phyloP scores from a whole-genome alignment of 2,329 filamentous ascomycete species.

The Aspergillus aculeatinus region DNA sequence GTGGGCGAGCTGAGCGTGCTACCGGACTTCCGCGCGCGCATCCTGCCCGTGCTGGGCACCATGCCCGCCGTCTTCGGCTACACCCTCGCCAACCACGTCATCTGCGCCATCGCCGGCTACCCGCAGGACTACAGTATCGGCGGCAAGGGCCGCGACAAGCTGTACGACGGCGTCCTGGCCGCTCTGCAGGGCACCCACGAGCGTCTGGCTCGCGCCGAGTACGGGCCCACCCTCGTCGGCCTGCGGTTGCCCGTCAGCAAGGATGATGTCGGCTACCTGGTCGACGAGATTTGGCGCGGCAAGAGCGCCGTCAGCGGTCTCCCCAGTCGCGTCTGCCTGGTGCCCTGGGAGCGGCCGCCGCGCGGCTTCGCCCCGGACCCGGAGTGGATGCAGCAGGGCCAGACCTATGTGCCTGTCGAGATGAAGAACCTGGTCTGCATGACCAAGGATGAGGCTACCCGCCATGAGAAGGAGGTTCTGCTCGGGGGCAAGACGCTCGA shows the following conservation, averaged over 20 bases:
- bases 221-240: slow-evolving; percentile 60
- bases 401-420: slow-evolving; percentile 70
- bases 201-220: slow-evolving; percentile 61
- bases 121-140: slow-evolving; percentile 75
- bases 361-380: slow-evolving; percentile 61
- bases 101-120: slow-evolving; percentile 77
- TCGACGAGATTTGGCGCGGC: slow-evolving; percentile 85
- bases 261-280: slow-evolving; percentile 80
- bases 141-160: slow-evolving; percentile 80
- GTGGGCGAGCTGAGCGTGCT: slow-evolving; percentile 86
- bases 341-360: slow-evolving; percentile 72
- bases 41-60: slow-evolving; percentile 88
- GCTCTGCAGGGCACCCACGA: slow-evolving; percentile 77
- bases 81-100: slow-evolving; percentile 86
- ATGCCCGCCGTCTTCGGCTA: slow-evolving; percentile 98
- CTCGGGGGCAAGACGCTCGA: slow-evolving; percentile 65
- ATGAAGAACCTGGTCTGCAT: slow-evolving; percentile 78
- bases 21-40: slow-evolving; percentile 90
- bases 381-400: slow-evolving; percentile 60
- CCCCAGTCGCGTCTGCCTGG: slow-evolving; percentile 73
- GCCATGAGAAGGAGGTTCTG: slow-evolving; percentile 78
- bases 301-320: slow-evolving; percentile 81
- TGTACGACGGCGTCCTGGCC: slow-evolving; percentile 82
- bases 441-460: slow-evolving; percentile 84
- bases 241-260: slow-evolving; percentile 75